A percentile compares a stretch with the other conserved stretches of the same genome.
Conservation (phyloP, 2,329 filamentous ascomycete genomes). For the Graphium sp. region DNA sequence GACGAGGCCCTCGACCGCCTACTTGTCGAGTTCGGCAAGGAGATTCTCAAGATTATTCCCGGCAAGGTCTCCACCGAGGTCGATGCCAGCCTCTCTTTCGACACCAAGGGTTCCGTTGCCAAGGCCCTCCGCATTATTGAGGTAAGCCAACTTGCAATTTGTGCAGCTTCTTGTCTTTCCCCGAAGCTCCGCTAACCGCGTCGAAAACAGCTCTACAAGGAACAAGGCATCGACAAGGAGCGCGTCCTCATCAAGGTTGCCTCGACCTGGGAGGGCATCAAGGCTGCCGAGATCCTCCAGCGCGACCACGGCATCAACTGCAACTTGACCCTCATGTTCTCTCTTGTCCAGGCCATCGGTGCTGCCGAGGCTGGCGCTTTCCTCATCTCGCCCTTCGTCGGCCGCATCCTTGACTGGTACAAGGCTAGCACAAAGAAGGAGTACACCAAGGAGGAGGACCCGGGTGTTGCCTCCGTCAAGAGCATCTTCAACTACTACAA, state of each 20-base stretch:
- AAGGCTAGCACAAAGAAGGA: conserved; percentile 93
- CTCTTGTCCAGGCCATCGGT: conserved; percentile 80
- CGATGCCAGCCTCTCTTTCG: conserved; percentile 89
- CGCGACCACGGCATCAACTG: conserved; percentile 90
- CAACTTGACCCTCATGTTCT: conserved; percentile 99
- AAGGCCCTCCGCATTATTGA: conserved; percentile 97
- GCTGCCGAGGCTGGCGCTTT: conserved; percentile 89
- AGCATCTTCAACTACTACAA: conserved; percentile 99
- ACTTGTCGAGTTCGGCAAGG: conserved; percentile 92
- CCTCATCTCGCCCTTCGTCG: conserved; percentile 98
- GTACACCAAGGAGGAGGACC: conserved; percentile 79
- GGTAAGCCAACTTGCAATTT: conserved; percentile 35
- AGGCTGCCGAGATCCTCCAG: conserved; percentile 94
- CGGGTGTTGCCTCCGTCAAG: conserved; percentile 88
- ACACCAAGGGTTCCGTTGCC: conserved; percentile 77
- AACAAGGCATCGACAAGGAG: conserved; percentile 79
- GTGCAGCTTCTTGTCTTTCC: background rate
- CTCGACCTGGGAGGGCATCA: conserved; percentile 98
- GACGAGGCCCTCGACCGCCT: conserved; percentile 84
- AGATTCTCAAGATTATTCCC: conserved; percentile 93
- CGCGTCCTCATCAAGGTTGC: conserved; percentile 97
- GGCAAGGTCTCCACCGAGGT: conserved; percentile 99
- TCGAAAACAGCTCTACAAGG: conserved; percentile 67
- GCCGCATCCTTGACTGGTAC: conserved; percentile 98
- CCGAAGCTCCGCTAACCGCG: background rate